Percentiles rank a stretch among this genome's conserved stretches.
Evolutionary conservation across 257 asterid genomes (phyloP).

Genomic region (Schizonepeta tenuifolia): DNA sequence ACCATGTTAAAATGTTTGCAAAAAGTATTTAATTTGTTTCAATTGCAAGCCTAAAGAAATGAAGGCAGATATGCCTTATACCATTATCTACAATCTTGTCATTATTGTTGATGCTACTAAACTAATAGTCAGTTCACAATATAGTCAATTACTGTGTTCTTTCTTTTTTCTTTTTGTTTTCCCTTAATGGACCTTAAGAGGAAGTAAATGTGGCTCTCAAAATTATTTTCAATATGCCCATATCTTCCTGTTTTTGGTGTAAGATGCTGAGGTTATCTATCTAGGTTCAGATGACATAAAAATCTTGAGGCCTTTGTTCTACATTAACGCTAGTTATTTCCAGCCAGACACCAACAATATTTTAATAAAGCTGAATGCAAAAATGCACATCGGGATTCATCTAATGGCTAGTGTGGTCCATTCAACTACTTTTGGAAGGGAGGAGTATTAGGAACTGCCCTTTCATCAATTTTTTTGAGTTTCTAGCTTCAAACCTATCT

Average conservation of each 20-base stretch:
- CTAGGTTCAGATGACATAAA: slow-evolving; percentile 12
- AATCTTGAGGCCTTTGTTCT: slow-evolving; percentile 21
- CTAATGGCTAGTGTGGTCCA: too few relatives aligned
- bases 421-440: neutral
- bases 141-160: neutral
- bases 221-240: neutral
- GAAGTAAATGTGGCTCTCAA: neutral
- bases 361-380: slow-evolving; percentile 7
- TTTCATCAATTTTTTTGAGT: neutral
- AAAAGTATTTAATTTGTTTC: slow-evolving; percentile 10
- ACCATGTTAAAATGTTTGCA: slow-evolving; percentile 9
- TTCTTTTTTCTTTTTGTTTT: too few relatives aligned
- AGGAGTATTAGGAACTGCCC: slow-evolving; percentile 4
- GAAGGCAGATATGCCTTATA: neutral
- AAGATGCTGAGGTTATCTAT: neutral
- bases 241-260: neutral
- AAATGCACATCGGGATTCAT: neutral
- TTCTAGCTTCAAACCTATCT: slow-evolving; percentile 17
- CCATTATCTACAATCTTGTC: slow-evolving; percentile 2
- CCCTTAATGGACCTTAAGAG: neutral
- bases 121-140: slow-evolving; percentile 14
- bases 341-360: slow-evolving; percentile 16
- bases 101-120: neutral
- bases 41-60: neutral
- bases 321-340: neutral